phyloP scores from a whole-genome alignment of 805 yeast genomes.

The Candida methanosorbosa region DNA sequence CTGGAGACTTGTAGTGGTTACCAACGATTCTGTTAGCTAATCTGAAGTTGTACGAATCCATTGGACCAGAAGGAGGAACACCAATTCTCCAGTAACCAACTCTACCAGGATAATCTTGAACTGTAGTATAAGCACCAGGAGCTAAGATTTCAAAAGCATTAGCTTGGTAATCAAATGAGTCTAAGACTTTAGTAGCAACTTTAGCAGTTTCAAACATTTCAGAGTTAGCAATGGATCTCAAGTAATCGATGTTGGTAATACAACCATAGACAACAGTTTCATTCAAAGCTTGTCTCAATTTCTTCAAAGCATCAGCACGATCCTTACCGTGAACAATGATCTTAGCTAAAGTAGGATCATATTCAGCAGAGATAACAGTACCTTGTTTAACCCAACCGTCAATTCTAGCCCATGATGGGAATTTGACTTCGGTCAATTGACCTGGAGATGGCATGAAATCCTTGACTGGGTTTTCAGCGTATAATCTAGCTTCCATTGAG shows the following conservation, averaged over 20 bases:
- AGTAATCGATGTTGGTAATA: slow-evolving; percentile 81
- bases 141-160: slow-evolving; percentile 74
- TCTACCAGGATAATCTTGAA: slow-evolving; percentile 94
- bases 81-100: slow-evolving; percentile 83
- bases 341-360: slow-evolving; percentile 94
- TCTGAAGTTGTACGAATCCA: slow-evolving; percentile 90
- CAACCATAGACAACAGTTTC: slow-evolving; percentile 89
- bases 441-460: slow-evolving; percentile 97
- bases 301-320: slow-evolving; percentile 73
- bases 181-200: slow-evolving; percentile 83
- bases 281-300: slow-evolving; percentile 70
- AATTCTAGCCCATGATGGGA: slow-evolving; percentile 88
- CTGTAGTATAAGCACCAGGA: slow-evolving; percentile 95
- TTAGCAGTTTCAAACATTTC: slow-evolving; percentile 75
- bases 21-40: slow-evolving; percentile 89
- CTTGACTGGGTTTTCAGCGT: slow-evolving; percentile 95
- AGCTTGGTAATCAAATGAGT: slow-evolving; percentile 70
- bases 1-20: slow-evolving; percentile 74
- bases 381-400: slow-evolving; percentile 94
- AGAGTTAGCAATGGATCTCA: slow-evolving; percentile 78
- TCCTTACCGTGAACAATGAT: slow-evolving; percentile 91
- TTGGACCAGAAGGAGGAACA: slow-evolving; percentile 98
- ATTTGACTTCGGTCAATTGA: slow-evolving; percentile 72
- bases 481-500: slow-evolving; percentile 92
- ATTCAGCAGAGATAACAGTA: slow-evolving; percentile 81